A percentile compares a stretch with the other conserved stretches of the same genome.
These are phyloP conservation scores for Hypsizygus marmoreus DNA, from an alignment of 768 basidiomycete genomes.

Conservation along the genomic window DNA sequence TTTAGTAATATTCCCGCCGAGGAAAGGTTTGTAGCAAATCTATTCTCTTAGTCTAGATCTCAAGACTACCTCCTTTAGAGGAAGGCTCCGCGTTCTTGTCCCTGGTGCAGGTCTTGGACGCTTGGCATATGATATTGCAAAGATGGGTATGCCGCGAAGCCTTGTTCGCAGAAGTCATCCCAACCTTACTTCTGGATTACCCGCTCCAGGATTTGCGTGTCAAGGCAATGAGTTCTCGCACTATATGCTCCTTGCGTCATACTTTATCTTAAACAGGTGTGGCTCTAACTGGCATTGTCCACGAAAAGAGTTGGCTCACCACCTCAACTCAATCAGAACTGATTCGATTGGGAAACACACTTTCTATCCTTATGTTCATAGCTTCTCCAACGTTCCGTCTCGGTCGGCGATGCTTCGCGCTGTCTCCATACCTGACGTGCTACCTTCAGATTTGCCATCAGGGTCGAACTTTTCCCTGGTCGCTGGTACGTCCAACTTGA, in stretches of 20 bases:
- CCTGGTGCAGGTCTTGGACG: constrained; percentile 91
- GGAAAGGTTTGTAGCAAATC: constrained; percentile 47
- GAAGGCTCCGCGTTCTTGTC: constrained; percentile 72
- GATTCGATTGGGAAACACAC: constrained; percentile 66
- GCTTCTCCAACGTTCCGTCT: constrained; percentile 80
- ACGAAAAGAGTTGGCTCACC: constrained; percentile 2
- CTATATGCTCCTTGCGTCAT: constrained; percentile 90
- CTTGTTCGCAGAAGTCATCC: not conserved
- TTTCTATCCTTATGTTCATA: constrained; percentile 89
- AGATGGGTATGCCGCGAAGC: constrained; percentile 62
- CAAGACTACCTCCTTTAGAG: constrained; percentile 30
- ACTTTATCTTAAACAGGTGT: constrained; percentile 85
- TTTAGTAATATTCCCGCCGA: constrained; percentile 57
- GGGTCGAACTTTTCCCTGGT: constrained; percentile 79
- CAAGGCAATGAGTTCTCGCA: constrained; percentile 97
- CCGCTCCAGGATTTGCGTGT: constrained; percentile 72
- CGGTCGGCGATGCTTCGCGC: constrained; percentile 63
- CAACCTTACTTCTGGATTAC: not conserved
- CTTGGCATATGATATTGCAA: constrained; percentile 86
- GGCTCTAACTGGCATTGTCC: constrained; percentile 15
- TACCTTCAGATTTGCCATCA: constrained; percentile 68
- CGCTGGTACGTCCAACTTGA: constrained; percentile 56
- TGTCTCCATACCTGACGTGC: constrained; percentile 80
- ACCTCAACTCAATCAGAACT: constrained; percentile 46
- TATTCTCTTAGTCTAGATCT: constrained; percentile 1